Evolutionary conservation across 768 basidiomycete genomes (phyloP), one percentile per base, ranked within the genome.

Genomic region (Kwoniella sp.): DNA sequence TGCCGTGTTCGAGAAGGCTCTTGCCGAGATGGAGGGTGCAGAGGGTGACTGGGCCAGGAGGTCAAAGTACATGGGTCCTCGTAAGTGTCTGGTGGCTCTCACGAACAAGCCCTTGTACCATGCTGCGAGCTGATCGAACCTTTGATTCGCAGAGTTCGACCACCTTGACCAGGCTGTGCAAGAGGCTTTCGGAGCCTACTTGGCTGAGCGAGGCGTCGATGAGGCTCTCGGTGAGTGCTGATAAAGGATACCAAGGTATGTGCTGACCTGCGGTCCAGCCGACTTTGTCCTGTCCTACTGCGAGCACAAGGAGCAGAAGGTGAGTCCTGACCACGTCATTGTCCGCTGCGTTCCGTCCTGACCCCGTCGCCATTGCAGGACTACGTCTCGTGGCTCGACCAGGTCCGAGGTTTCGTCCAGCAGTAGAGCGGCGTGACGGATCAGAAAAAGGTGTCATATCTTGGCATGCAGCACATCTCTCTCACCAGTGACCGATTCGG

Each of bases 11-110:
- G 96, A 93, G 76, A 73, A 78, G 1, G 87, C 90, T 60, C 62
- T 87, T 11, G 90, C 84, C 11, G 84, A 82, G 12, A 86, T 86
- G 6, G 75, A 88, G 62, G 88, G 83, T 11, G 84, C 88, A 6
- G 90, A 98, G 59, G 86, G 87, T 7, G 91, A 96, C 77, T 96
- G 88, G 89, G 87, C 86, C 72, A 83, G 92, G 40, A 82, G 91
- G 17, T 89, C 87, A 1, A 77, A 87, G 59, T 98, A 95, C 79
- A 83, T 93, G 69, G 93, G 93, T 1, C 93, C 92, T 45, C 84
- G 86, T 78, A 84, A 87, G 60, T 53, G 77, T 60, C 9, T 25
- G 38, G n/a, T n/a, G n/a, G n/a, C n/a, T n/a, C n/a, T n/a, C n/a
- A n/a, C n/a, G n/a, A n/a, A n/a, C n/a, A n/a, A n/a, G n/a, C n/a